Evolutionary conservation across 495 filamentous ascomycete genomes (phyloP), one percentile per base, ranked within the genome.

Genomic region (Neurospora tetrasperma): DNA sequence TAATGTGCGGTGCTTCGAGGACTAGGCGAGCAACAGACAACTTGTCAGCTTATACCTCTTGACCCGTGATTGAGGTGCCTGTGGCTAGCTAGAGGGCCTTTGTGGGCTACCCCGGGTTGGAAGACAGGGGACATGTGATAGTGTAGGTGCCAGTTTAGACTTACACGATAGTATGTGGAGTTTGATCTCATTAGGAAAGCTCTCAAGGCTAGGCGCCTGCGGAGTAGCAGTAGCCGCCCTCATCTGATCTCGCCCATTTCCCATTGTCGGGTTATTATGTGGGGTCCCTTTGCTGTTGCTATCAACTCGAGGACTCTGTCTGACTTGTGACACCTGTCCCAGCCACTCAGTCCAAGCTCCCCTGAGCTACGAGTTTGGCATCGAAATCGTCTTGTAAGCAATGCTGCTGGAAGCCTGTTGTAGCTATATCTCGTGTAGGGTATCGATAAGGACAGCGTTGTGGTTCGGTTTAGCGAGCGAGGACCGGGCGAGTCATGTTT

Each of bases 151-250:
- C 41, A 23, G n/a, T 11, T 38, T 69, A 73, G 70, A 83, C 89
- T 85, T 84, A 94, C 90, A 92, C 68, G 89, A 88, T 72, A 91
- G 80, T 74, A 94, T 92, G 78, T 93, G 90, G 75, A 92, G 85
- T 66, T 94, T 79, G 71, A 94, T 88, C 82, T 96, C 93, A 77
- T 88, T 87, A n/a, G 93, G 93, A 42, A 96, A 87, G 46, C 79
- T 85, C 71, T 90, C 85, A 12, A 85, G 75, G 48, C 72, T 74
- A 71, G 76, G 72, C 78, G 75, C 78, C 41, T 69, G 74, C 71
- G 48, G 43, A 39, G 42, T 35, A 66, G 54, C 54, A 66, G 54
- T 66, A 38, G 54, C 54, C 54, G 54, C 54, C 54, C 6, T 66
- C 27, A 66, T 35, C 54, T 66, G 54, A 66, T 35, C 12, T 35